phyloP scores from a whole-genome alignment of 225 moss, liverwort and hornwort genomes.

The Thuidium tamariscinum region DNA sequence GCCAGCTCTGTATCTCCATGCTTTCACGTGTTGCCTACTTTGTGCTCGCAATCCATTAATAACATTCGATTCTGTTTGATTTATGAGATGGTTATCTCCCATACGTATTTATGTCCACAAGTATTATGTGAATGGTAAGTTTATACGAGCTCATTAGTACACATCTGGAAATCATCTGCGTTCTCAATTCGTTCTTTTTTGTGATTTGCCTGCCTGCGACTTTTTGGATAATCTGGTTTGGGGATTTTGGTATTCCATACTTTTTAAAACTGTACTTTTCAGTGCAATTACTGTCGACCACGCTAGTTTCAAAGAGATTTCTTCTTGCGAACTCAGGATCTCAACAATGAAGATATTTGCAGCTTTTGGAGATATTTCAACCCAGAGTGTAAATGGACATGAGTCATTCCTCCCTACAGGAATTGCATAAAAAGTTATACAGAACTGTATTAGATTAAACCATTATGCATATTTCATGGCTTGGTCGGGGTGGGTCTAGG shows the following conservation, averaged over 20 bases:
- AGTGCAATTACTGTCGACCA: too few species aligned
- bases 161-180: not conserved
- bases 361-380: not conserved
- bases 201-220: not conserved
- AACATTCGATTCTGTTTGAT: not conserved
- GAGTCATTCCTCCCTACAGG: too few species aligned
- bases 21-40: not conserved
- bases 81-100: not conserved
- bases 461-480: too few species aligned
- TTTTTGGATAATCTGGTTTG: not conserved
- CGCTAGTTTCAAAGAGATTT: not conserved
- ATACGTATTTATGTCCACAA: not conserved
- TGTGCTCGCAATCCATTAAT: not conserved
- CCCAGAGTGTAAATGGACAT: too few species aligned
- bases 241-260: not conserved
- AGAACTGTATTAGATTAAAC: too few species aligned
- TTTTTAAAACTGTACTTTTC: not conserved
- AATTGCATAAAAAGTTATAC: too few species aligned
- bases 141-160: not conserved
- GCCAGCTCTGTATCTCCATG: not conserved
- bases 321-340: not conserved
- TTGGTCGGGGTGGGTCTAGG: too few species aligned
- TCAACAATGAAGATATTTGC: not conserved
- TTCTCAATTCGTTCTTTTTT: not conserved
- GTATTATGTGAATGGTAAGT: not conserved